These are phyloP conservation scores for Tricholoma sp. DNA, from an alignment of 768 basidiomycete genomes.

Conservation along the genomic window DNA sequence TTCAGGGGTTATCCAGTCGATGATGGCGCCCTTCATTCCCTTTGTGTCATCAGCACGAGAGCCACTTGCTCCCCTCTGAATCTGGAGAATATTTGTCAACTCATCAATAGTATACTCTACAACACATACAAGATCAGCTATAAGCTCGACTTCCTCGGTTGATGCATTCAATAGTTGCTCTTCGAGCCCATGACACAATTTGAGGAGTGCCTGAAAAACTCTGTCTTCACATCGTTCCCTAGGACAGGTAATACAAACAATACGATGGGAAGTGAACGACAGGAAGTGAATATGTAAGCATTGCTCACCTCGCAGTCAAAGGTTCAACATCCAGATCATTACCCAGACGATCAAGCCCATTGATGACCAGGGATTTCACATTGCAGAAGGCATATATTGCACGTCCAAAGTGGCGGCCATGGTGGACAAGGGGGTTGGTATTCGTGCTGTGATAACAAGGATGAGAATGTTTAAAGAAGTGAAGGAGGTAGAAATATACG, in stretches of 20 bases:
- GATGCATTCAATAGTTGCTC: not conserved
- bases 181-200: not conserved
- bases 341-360: not conserved
- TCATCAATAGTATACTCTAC: not conserved
- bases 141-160: not conserved
- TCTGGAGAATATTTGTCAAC: not conserved
- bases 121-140: not conserved
- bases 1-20: too few species aligned
- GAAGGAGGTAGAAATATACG: not conserved
- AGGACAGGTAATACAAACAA: not conserved
- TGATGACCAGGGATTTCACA: not conserved
- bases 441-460: not conserved
- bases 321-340: not conserved
- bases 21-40: too few species aligned
- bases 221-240: not conserved
- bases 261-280: too few species aligned
- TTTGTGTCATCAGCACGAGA: too few species aligned
- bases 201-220: not conserved
- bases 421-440: not conserved
- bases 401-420: constrained; percentile 3
- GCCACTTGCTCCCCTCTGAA: constrained; percentile 1
- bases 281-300: not conserved
- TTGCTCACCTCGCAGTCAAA: not conserved
- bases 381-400: constrained; percentile 1
- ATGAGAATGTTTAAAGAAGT: too few species aligned